Evolutionary conservation across 2,329 filamentous ascomycete species (phyloP), one percentile per base, ranked within the genome.

Genomic region (Aspergillus thermomutatus): DNA sequence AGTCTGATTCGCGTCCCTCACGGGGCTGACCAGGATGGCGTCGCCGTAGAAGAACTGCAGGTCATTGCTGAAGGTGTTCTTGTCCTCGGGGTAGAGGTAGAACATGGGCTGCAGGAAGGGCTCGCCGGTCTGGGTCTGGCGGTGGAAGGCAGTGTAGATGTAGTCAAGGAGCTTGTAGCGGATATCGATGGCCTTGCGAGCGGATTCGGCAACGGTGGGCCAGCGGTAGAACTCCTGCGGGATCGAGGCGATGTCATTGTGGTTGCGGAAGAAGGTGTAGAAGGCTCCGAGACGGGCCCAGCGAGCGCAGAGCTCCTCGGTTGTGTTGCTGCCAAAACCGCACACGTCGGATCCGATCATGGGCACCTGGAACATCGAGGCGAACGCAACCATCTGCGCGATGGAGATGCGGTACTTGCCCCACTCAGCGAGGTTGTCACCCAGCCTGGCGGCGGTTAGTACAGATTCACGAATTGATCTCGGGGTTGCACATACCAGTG

Each of bases 161-260:
- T 92, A 92, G 66, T 92, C 89, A 11, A 92, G 79, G n/a, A 92
- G 78, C 31, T 83, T 81, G 75, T 92, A 92, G n/a, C 90, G 83
- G 49, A 86, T 85, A 28, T 82, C 82, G 64, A 92, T 91, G 19
- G 86, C 87, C 57, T 84, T 87, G 54, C 81, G 82, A 0, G 88
- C 88, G 0, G 87, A 86, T 8, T 80, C 75, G 0, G 87, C 79
- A 4, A 90, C 87, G 1, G 77, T 73, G 0, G 79, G 75, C 86
- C 87, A 92, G 48, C 78, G 82, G 72, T 92, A 93, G 70, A 90
- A 88, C 68, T 92, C 89, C 67, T 92, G 89, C 0, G 78, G 69
- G n/a, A 82, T 77, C 3, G 72, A 71, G 31, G 73, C 70, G 45
- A 80, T 71, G 27, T 79, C 78, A 57, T 88, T 87, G 75, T 92